phyloP scores from a whole-genome alignment of 1,284 basidiomycete species.

The Bothia castanella region DNA sequence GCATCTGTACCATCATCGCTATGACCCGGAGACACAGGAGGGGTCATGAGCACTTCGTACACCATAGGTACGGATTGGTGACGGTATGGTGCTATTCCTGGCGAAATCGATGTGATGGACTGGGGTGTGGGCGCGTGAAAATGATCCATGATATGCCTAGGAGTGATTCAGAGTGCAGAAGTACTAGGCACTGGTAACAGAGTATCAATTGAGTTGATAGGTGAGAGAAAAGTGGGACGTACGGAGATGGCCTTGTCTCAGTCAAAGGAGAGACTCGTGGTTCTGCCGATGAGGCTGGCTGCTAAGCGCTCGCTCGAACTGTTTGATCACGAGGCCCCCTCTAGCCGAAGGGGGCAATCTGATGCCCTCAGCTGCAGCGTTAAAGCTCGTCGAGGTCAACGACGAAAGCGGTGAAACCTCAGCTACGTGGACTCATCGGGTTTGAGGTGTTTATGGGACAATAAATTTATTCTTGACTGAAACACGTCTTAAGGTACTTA shows the following conservation, averaged over 20 bases:
- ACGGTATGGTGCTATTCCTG: constrained; percentile 17
- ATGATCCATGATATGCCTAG: constrained; percentile 22
- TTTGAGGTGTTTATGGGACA: neutral
- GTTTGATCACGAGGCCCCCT: constrained; percentile 6
- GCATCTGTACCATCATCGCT: constrained; percentile 33
- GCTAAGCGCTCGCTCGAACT: constrained; percentile 15
- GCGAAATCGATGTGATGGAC: constrained; percentile 10
- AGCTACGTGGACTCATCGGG: neutral
- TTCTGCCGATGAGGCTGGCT: constrained; percentile 12
- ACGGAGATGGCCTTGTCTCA: constrained; percentile 18
- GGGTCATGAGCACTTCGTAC: constrained; percentile 50
- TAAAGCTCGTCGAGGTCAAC: too few relatives aligned
- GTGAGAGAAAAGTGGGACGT: constrained; percentile 4
- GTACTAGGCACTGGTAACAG: too few relatives aligned
- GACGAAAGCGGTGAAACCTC: neutral
- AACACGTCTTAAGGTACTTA: constrained; percentile 19
- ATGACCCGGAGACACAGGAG: constrained; percentile 54
- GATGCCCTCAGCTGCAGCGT: neutral
- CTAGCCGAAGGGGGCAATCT: neutral
- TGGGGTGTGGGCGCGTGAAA: constrained; percentile 24
- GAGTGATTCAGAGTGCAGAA: too few relatives aligned
- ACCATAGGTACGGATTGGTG: constrained; percentile 18
- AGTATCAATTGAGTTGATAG: too few relatives aligned
- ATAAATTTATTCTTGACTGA: constrained; percentile 3
- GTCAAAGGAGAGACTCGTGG: neutral